Conservation (phyloP, 805 yeast genomes). For the Candida incommunis region DNA sequence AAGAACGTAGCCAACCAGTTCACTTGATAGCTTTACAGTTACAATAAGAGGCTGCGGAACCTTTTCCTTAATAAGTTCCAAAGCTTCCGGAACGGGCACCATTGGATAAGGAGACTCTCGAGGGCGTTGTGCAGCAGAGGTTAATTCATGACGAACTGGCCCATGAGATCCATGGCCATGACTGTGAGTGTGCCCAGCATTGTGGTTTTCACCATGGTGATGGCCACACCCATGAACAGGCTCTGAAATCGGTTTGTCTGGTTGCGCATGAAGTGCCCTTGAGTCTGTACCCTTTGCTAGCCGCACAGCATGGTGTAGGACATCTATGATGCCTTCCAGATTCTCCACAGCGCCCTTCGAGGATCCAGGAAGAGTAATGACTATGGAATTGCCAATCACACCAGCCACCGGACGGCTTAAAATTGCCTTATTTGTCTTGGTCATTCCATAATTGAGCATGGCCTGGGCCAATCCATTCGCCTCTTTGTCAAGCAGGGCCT, state of each 20-base stretch:
- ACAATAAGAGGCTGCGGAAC: constrained; percentile 20
- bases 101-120: constrained; percentile 37
- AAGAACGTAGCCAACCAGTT: constrained; percentile 25
- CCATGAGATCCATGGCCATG: constrained; percentile 26
- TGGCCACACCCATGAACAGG: constrained; percentile 9
- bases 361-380: constrained; percentile 39
- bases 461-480: constrained; percentile 38
- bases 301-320: constrained; percentile 30
- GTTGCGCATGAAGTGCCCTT: constrained; percentile 25
- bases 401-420: constrained; percentile 41
- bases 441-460: constrained; percentile 30
- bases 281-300: constrained; percentile 25
- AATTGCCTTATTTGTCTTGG: constrained; percentile 34
- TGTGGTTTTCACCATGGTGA: constrained; percentile 8
- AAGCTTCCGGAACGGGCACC: constrained; percentile 29
- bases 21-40: constrained; percentile 18
- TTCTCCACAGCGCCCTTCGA: constrained; percentile 36
- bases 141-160: constrained; percentile 20
- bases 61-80: constrained; percentile 18
- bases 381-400: constrained; percentile 21
- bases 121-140: constrained; percentile 29
- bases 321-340: constrained; percentile 23
- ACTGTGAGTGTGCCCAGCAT: constrained; percentile 6
- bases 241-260: constrained; percentile 8
- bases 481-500: constrained; percentile 26